Conservation (phyloP, 345 rosid genomes). For the Dovyalis caffra region DNA sequence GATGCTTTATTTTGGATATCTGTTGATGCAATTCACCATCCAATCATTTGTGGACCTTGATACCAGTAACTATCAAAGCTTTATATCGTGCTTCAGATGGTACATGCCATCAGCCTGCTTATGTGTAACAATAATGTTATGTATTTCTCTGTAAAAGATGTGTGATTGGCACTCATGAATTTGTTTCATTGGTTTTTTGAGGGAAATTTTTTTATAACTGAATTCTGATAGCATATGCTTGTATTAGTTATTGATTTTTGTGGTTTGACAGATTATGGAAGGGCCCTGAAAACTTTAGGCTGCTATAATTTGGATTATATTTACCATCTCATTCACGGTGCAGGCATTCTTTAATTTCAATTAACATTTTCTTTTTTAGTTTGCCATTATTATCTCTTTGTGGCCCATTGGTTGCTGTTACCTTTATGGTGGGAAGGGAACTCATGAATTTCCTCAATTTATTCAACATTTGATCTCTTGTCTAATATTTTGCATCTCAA, state of each 20-base stretch:
- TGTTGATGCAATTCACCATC: slow-evolving; percentile 34
- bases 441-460: background rate
- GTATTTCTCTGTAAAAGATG: slow-evolving; percentile 24
- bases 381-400: background rate
- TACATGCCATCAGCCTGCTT: slow-evolving; percentile 13
- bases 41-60: slow-evolving; percentile 30
- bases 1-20: slow-evolving; percentile 29
- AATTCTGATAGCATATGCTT: slow-evolving; percentile 16
- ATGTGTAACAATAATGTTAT: slow-evolving; percentile 10
- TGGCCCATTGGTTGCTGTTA: background rate
- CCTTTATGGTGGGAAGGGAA: background rate
- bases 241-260: slow-evolving; percentile 4
- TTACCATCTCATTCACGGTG: background rate
- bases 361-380: background rate
- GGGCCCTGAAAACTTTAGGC: slow-evolving; percentile 1
- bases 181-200: slow-evolving; percentile 5
- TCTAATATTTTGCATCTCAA: background rate
- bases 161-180: slow-evolving; percentile 19
- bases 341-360: slow-evolving; percentile 11
- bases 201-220: slow-evolving; percentile 13
- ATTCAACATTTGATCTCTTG: background rate
- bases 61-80: slow-evolving; percentile 15
- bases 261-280: slow-evolving; percentile 1
- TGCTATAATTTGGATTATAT: slow-evolving; percentile 2
- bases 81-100: slow-evolving; percentile 1